These are phyloP conservation scores for Lactarius pseudohatsudake DNA, from an alignment of 768 basidiomycete species.

Conservation along the genomic window DNA sequence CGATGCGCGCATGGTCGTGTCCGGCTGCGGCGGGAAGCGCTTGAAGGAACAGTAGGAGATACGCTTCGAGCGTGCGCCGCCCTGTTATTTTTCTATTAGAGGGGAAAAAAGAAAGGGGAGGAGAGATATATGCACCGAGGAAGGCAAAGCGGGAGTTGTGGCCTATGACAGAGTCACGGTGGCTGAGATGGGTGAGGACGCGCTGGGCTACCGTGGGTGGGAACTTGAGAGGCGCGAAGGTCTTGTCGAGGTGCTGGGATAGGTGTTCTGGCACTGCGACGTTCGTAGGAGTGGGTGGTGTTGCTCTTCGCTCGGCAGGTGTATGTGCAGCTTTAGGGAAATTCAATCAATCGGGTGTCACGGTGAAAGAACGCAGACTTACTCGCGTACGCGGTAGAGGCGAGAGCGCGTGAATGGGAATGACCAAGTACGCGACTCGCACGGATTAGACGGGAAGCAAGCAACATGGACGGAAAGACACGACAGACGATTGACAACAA, in stretches of 20 bases:
- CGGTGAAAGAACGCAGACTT: not conserved
- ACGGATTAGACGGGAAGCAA: slow-evolving; percentile 9
- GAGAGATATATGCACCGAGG: slow-evolving; percentile 52
- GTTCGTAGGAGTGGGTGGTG: not conserved
- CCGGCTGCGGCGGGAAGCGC: slow-evolving; percentile 46
- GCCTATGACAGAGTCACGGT: slow-evolving; percentile 59
- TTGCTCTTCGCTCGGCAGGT: not conserved
- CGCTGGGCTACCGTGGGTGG: slow-evolving; percentile 68
- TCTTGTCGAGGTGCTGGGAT: slow-evolving; percentile 55
- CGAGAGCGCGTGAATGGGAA: not conserved
- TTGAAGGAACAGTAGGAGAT: slow-evolving; percentile 69
- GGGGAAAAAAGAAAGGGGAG: no score
- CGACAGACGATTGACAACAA: not conserved
- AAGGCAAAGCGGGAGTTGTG: slow-evolving; percentile 75
- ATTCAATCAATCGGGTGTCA: not conserved
- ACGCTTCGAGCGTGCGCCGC: slow-evolving; percentile 73
- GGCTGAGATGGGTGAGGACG: slow-evolving; percentile 77
- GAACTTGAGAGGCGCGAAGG: slow-evolving; percentile 69
- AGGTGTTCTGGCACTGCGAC: slow-evolving; percentile 27
- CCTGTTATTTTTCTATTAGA: slow-evolving; percentile 43
- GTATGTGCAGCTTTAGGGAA: not conserved
- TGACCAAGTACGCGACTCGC: slow-evolving; percentile 5
- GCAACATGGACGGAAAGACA: slow-evolving; percentile 18
- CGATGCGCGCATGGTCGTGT: slow-evolving; percentile 59
- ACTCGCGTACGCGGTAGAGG: slow-evolving; percentile 1